These are phyloP conservation scores for Toxicodendron radicans DNA, from an alignment of 345 rosid genomes.

Conservation along the genomic window DNA sequence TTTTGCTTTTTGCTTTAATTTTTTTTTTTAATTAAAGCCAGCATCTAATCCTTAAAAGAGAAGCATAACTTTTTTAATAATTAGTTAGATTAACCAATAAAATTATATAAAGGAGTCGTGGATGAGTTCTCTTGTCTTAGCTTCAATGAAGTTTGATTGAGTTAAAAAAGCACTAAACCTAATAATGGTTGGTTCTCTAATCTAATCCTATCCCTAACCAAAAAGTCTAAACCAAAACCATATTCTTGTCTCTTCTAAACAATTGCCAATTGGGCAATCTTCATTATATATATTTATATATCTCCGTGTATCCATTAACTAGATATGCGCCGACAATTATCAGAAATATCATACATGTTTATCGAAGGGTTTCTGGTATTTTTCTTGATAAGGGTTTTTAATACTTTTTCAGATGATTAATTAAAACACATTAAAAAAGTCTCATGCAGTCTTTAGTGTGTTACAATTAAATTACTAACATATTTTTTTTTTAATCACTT, in stretches of 20 bases:
- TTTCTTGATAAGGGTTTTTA: no score
- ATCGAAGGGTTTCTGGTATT: no score
- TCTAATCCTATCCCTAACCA: neutral
- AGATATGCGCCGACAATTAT: no score
- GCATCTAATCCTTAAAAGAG: no score
- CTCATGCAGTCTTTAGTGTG: neutral
- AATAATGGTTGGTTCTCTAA: conserved; percentile 8
- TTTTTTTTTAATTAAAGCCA: no score
- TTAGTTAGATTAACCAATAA: neutral
- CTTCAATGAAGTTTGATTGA: neutral
- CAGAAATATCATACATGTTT: no score
- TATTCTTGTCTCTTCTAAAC: neutral
- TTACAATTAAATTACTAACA: neutral
- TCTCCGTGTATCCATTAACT: no score
- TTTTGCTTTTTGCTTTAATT: neutral
- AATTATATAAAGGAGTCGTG: neutral
- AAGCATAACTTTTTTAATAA: no score
- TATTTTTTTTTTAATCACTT: no score
- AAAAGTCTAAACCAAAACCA: conserved; percentile 15
- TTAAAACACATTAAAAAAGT: neutral
- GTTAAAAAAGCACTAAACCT: neutral
- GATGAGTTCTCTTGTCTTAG: neutral
- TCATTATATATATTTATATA: no score
- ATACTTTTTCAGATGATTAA: no score
- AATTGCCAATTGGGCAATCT: neutral